Evolutionary conservation across 2,329 filamentous ascomycete genomes (phyloP), one percentile per base, ranked within the genome.

Genomic region (Colletotrichum godetiae): DNA sequence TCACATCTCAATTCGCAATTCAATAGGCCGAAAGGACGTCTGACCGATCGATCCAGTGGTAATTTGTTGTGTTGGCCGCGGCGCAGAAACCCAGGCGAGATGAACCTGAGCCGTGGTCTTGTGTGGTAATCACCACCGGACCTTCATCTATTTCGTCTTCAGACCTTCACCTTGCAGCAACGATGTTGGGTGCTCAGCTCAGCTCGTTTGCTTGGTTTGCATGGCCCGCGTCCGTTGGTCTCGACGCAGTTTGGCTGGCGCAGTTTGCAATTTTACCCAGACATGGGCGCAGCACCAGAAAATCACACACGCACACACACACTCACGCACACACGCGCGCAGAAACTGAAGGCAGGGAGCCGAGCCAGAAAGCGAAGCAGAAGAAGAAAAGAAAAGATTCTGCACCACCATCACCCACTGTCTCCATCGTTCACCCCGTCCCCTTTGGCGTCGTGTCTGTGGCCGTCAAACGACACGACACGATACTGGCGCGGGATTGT

Each of bases 401-500:
- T 49, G 42, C 42, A 49, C 42, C 42, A 49, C 42, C 42, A 49
- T 22, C 42, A 42, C 42, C 42, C 42, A 49, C 19, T 5, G 35
- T 37, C 35, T 37, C 35, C 42, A 46, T n/a, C 42, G 19, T 2
- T n/a, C 42, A 46, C 42, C 42, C 19, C 42, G 42, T 46, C 15
- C 42, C 19, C 42, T n/a, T 49, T 19, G 42, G 19, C 42, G 8
- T 22, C 8, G 19, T 49, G 42, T 49, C 42, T 7, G 42, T 49
- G 8, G 42, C 42, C 19, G 42, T 49, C 42, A 22, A 49, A 22
- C 8, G 42, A 49, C n/a, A 49, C 19, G 42, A 49, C 42, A 22
- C 42, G 49, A 72, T 63, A 19, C 49, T 58, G 49, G 49, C 52
- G 52, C 57, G 35, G 52, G 52, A 63, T 58, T 13, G 31, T 46